Percentiles rank a stretch among this genome's conserved stretches.
These are phyloP conservation scores for Saccharum spontaneum DNA, from an alignment of 176 grass and related monocot species.

Conservation along the genomic window DNA sequence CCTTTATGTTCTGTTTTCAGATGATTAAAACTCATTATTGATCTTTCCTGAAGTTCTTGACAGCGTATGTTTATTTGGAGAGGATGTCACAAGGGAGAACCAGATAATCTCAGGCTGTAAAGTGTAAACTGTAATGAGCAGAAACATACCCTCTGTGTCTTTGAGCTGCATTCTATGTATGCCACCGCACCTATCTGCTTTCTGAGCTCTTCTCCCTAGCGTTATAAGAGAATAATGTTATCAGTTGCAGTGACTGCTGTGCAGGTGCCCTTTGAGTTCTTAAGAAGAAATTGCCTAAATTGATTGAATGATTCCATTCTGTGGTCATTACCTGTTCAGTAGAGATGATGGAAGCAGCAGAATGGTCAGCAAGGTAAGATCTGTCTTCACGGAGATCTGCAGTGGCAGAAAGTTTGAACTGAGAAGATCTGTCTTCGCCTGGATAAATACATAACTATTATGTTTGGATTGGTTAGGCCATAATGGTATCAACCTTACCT, in stretches of 20 bases:
- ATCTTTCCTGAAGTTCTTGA: background rate
- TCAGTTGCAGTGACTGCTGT: background rate
- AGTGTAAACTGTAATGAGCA: background rate
- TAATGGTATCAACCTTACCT: slow-evolving; percentile 33
- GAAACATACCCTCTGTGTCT: slow-evolving; percentile 61
- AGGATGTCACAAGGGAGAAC: background rate
- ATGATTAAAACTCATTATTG: background rate
- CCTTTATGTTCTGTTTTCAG: slow-evolving; percentile 58
- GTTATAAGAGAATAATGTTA: slow-evolving; percentile 9
- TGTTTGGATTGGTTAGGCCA: background rate
- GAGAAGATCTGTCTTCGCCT: background rate
- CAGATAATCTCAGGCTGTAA: background rate
- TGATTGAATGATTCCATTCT: background rate
- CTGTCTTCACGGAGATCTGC: slow-evolving; percentile 74
- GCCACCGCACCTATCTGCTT: slow-evolving; percentile 68
- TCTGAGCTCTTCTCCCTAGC: slow-evolving; percentile 68
- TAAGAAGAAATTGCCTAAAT: background rate
- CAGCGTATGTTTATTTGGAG: background rate
- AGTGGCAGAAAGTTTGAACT: background rate
- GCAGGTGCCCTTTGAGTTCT: background rate
- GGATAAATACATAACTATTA: background rate
- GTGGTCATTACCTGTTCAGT: slow-evolving; percentile 46
- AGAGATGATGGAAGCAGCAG: slow-evolving; percentile 60
- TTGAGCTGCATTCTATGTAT: slow-evolving; percentile 82
- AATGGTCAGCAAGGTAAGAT: slow-evolving; percentile 65